Conservation (phyloP, 108 stramenopile genomes). For the Conticribra weissflogii region DNA sequence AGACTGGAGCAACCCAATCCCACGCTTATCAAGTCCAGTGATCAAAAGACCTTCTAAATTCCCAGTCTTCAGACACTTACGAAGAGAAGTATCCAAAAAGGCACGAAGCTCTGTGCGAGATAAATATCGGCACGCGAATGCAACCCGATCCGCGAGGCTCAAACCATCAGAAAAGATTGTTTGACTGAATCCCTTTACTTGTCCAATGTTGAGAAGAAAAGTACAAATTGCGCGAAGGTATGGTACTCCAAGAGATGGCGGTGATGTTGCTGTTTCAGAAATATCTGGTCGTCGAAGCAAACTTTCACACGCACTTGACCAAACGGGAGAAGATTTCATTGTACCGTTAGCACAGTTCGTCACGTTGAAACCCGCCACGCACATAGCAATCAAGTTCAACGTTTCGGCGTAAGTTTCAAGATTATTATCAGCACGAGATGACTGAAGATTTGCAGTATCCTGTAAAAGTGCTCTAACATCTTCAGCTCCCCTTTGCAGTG, state of each 20-base stretch:
- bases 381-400: constrained; percentile 73
- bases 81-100: constrained; percentile 60
- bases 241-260: constrained; percentile 37
- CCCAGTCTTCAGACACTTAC: constrained; percentile 60
- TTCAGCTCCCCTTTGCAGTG: constrained; percentile 69
- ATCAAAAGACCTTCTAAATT: constrained; percentile 80
- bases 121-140: constrained; percentile 77
- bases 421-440: background rate
- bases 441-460: constrained; percentile 1
- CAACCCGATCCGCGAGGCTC: constrained; percentile 76
- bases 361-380: constrained; percentile 72
- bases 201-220: constrained; percentile 65
- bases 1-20: constrained; percentile 75
- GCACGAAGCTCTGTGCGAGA: constrained; percentile 53
- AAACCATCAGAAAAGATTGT: constrained; percentile 61
- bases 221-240: constrained; percentile 71
- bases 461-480: constrained; percentile 27
- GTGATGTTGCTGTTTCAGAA: constrained; percentile 23
- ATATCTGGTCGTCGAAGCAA: constrained; percentile 53
- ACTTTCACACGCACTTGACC: constrained; percentile 70
- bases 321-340: constrained; percentile 51
- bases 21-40: constrained; percentile 75
- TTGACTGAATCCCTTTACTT: constrained; percentile 41
- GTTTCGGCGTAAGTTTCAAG: constrained; percentile 63
- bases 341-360: constrained; percentile 24